Percentiles rank a stretch among this genome's conserved stretches.
These are phyloP conservation scores for Gastrodia elata DNA, from an alignment of 106 monocot species.

Conservation along the genomic window DNA sequence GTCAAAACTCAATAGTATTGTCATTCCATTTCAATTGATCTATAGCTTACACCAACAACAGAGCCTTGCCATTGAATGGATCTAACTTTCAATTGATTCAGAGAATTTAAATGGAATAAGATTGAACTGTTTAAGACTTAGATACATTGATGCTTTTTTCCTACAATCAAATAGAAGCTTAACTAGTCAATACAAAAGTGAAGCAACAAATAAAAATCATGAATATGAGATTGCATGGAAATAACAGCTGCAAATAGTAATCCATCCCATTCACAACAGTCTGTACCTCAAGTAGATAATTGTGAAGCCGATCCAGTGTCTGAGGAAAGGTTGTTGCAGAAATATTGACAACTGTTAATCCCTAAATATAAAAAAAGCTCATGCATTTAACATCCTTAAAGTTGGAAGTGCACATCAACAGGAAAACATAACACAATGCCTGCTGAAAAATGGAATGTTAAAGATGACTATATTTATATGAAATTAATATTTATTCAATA, in stretches of 20 bases:
- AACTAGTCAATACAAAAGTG: background rate
- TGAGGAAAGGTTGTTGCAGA: conserved; percentile 94
- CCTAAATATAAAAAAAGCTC: conserved; percentile 33
- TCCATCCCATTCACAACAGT: background rate
- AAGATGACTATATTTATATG: background rate
- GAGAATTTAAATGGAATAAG: too few species aligned
- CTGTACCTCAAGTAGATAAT: conserved; percentile 88
- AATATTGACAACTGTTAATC: conserved; percentile 76
- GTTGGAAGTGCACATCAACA: background rate
- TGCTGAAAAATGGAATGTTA: background rate
- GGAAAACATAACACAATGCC: background rate
- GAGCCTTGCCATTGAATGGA: too few species aligned
- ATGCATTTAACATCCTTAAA: background rate
- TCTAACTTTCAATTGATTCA: too few species aligned
- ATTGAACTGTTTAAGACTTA: too few species aligned
- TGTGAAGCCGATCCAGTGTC: conserved; percentile 86
- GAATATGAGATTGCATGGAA: background rate
- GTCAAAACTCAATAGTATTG: background rate
- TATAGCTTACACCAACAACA: too few species aligned
- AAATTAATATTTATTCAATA: background rate
- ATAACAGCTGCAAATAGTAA: background rate
- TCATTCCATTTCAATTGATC: too few species aligned
- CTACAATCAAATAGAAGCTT: too few species aligned
- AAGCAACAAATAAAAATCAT: background rate
- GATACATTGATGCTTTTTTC: too few species aligned